Percentiles rank a stretch among this genome's conserved stretches.
phyloP scores from a whole-genome alignment of 2,329 filamentous ascomycete species.

The Exophiala calicioides region DNA sequence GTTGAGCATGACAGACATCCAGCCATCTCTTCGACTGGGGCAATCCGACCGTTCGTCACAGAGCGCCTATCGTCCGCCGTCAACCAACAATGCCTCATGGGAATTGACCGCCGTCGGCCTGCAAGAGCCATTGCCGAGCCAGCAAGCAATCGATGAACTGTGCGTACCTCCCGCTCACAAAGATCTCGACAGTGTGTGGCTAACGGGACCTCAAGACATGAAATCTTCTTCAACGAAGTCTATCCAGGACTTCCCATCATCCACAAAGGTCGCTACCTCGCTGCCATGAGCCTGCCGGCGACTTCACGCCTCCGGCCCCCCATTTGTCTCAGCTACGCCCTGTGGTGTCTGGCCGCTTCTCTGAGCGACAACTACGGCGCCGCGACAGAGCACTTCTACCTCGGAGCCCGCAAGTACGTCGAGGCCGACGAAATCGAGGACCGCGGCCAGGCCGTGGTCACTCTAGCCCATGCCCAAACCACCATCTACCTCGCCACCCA shows the following conservation, averaged over 20 bases:
- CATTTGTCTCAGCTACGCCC: conserved; percentile 7
- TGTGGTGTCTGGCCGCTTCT: conserved; percentile 4
- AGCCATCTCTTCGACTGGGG: neutral
- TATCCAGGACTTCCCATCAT: conserved; percentile 1
- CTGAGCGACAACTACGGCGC: conserved; percentile 10
- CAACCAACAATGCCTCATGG: conserved; percentile 1
- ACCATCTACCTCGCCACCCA: conserved; percentile 4
- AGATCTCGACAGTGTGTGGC: neutral
- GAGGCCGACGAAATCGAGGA: conserved; percentile 5
- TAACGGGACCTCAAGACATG: no score
- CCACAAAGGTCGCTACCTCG: conserved; percentile 8
- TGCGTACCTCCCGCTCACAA: no score
- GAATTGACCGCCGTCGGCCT: conserved; percentile 7
- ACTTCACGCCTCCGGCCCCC: conserved; percentile 10
- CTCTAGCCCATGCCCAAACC: conserved; percentile 7
- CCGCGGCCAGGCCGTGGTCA: conserved; percentile 7
- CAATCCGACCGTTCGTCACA: conserved; percentile 1
- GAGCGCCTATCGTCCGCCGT: neutral
- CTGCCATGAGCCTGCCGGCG: conserved; percentile 6
- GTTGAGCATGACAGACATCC: neutral
- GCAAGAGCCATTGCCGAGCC: conserved; percentile 8
- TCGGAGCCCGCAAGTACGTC: conserved; percentile 10
- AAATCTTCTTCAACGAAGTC: conserved; percentile 8
- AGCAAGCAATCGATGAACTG: conserved; percentile 9
- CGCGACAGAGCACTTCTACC: conserved; percentile 9